phyloP scores from a whole-genome alignment of 2,329 filamentous ascomycete species.

The Diaporthe caulivora region DNA sequence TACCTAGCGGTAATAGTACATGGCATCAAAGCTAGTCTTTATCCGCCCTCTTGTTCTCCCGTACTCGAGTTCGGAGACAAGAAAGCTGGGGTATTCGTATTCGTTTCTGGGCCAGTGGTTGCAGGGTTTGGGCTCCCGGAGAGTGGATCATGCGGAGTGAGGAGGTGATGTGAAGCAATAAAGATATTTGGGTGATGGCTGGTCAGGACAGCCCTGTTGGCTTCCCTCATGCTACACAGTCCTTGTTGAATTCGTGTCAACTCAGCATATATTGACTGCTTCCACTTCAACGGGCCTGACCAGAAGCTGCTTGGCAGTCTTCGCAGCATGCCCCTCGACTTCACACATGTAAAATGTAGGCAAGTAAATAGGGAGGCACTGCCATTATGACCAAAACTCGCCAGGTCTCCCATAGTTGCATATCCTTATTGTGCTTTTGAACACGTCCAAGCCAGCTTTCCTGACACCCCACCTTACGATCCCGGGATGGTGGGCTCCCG shows the following conservation, averaged over 20 bases:
- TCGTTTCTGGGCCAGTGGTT: neutral
- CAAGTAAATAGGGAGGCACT: neutral
- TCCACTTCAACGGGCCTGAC: neutral
- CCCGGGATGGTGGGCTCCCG: neutral
- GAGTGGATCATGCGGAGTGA: neutral
- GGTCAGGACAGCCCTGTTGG: neutral
- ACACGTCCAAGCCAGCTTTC: too few species aligned
- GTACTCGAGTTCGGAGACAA: neutral
- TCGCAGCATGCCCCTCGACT: neutral
- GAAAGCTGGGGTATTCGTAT: neutral
- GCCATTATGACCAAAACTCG: neutral
- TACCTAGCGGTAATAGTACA: neutral
- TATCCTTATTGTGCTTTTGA: neutral
- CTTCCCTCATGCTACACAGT: neutral
- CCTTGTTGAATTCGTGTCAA: too few species aligned
- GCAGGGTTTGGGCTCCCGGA: conserved; percentile 2
- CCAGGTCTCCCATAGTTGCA: neutral
- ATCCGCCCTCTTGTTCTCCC: neutral
- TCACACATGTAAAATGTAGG: neutral
- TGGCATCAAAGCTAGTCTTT: too few species aligned
- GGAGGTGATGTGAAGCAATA: neutral
- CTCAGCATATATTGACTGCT: neutral
- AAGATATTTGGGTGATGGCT: neutral
- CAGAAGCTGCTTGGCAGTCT: neutral
- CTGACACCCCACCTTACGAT: too few species aligned